These are phyloP conservation scores for Trifolium subterraneum DNA, from an alignment of 306 rosid species.

Conservation along the genomic window DNA sequence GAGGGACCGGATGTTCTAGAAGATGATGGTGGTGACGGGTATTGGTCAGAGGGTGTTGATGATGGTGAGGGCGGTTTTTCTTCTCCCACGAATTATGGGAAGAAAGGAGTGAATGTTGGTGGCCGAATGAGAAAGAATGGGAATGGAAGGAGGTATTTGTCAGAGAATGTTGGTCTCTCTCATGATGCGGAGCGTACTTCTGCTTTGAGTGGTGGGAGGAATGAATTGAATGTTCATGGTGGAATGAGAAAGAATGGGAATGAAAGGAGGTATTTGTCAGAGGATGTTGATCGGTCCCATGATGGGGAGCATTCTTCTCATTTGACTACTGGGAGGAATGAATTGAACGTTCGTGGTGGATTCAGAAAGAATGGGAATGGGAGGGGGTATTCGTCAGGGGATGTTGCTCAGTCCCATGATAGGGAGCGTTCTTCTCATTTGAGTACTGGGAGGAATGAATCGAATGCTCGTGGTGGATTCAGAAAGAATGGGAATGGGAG, in stretches of 20 bases:
- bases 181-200: slow-evolving; percentile 25
- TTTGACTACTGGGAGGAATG: slow-evolving; percentile 32
- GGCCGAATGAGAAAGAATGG: slow-evolving; percentile 45
- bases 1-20: slow-evolving; percentile 30
- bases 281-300: slow-evolving; percentile 33
- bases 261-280: slow-evolving; percentile 43
- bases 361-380: slow-evolving; percentile 44
- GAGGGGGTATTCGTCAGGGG: slow-evolving; percentile 42
- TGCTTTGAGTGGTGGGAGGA: slow-evolving; percentile 33
- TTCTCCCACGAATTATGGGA: slow-evolving; percentile 33
- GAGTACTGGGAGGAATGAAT: slow-evolving; percentile 32
- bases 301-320: slow-evolving; percentile 32
- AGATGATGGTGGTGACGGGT: slow-evolving; percentile 23
- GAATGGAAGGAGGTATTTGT: slow-evolving; percentile 44
- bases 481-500: slow-evolving; percentile 43
- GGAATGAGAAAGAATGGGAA: slow-evolving; percentile 43
- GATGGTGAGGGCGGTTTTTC: slow-evolving; percentile 29
- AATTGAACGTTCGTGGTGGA: slow-evolving; percentile 29
- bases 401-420: slow-evolving; percentile 25
- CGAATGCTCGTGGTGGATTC: slow-evolving; percentile 35
- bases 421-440: slow-evolving; percentile 32
- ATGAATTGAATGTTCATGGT: slow-evolving; percentile 35
- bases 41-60: neutral
- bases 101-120: slow-evolving; percentile 30
- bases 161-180: slow-evolving; percentile 28